These are phyloP conservation scores for Colletotrichum incanum DNA, from an alignment of 2,329 filamentous ascomycete species.

Conservation along the genomic window DNA sequence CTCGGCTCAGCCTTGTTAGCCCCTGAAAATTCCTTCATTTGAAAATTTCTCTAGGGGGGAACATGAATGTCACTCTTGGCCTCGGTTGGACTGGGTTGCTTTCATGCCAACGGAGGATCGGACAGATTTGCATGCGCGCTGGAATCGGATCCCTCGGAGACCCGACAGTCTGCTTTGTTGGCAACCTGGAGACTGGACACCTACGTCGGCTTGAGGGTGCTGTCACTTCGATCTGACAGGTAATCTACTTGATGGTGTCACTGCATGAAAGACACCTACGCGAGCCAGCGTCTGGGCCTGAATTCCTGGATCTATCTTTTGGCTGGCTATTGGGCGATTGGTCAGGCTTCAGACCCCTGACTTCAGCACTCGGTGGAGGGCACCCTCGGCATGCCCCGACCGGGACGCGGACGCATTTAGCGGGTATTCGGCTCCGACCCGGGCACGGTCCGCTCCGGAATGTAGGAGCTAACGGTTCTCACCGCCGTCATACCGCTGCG, in stretches of 20 bases:
- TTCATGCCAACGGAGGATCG: background rate
- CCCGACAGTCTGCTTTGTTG: background rate
- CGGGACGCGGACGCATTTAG: background rate
- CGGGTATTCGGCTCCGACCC: background rate
- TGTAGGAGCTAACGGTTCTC: no score
- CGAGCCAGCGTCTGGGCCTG: background rate
- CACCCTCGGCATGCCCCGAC: background rate
- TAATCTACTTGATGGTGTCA: background rate
- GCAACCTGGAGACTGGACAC: background rate
- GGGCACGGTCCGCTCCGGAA: background rate
- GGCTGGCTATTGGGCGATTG: background rate
- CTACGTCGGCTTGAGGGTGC: background rate
- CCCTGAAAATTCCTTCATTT: background rate
- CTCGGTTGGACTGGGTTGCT: background rate
- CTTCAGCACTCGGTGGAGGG: background rate
- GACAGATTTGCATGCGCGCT: conserved; percentile 56
- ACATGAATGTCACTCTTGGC: background rate
- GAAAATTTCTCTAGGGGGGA: background rate
- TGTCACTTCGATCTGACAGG: background rate
- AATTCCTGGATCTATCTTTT: background rate
- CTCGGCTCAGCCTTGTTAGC: conserved; percentile 34
- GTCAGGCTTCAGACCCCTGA: background rate
- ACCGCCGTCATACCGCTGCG: no score
- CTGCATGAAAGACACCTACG: background rate
- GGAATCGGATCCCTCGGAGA: background rate